Base-by-base conservation (phyloP, 495 filamentous ascomycete species). In the Penicillium coprophilum region DNA sequence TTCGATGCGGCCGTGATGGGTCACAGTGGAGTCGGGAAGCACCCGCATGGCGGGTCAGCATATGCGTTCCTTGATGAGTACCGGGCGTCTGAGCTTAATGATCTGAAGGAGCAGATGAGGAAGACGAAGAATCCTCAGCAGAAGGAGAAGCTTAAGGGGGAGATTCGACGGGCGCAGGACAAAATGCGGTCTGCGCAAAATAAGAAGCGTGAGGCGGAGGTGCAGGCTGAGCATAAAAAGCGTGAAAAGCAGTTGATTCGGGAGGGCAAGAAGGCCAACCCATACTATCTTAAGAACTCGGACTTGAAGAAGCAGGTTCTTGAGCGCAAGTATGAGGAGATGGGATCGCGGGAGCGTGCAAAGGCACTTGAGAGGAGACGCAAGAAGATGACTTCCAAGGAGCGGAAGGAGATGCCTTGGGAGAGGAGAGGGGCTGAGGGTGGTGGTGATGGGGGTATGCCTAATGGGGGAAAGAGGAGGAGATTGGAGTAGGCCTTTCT, bases 21-120 rank as follows among this genome's bases (percentile, higher is more conserved):
- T 11, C 56, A 68, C 43, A 68, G 68, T 19, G 62, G 66, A 6
- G 53, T 58, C 2, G 65, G 66, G 17, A 54, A 53, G 3, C 64
- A 76, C 34, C 52, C 66, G 17, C 57, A 83, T 10, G 83, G 87
- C 53, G 68, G 78, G 53, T 84, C 82, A 47, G 87, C 87, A 24
- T 98, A 97, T 73, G 73, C 81, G 0, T 98, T 98, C 72, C 74
- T 98, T 21, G 85, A 93, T 57, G 87, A 87, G 49, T 98, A 97
- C 76, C 81, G 86, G 19, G 82, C 84, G 12, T 75, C 81, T 21
- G 94, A 98, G 72, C 85, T 96, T 63, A 82, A 81, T 59, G 78
- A 87, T 55, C 70, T 98, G 28, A 84, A 84, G 64, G 77, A 69
- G 20, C 79, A 84, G 20, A 76, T 91, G 62, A 78, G 77, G 58